These are phyloP conservation scores for Umbilicus rupestris DNA, from an alignment of 164 flowering plant species.

Conservation along the genomic window DNA sequence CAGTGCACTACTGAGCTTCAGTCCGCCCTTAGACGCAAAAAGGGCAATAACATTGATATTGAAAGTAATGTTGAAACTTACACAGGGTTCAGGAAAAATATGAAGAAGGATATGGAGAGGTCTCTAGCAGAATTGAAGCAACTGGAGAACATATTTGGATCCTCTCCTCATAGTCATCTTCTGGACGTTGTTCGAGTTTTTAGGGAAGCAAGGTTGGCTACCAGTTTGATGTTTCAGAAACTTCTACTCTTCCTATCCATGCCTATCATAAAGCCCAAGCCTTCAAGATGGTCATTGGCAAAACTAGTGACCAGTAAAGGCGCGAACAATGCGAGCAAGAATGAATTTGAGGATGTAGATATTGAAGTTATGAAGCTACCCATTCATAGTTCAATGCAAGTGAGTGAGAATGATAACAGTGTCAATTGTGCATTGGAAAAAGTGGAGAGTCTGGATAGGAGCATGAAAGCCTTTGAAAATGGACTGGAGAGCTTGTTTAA, in stretches of 20 bases:
- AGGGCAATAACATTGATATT: slow-evolving; percentile 13
- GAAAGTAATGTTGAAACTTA: slow-evolving; percentile 13
- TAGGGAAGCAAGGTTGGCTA: slow-evolving; percentile 17
- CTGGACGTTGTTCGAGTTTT: slow-evolving; percentile 19
- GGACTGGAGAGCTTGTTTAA: slow-evolving; percentile 23
- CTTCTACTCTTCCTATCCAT: slow-evolving; percentile 19
- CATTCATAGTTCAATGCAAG: slow-evolving; percentile 12
- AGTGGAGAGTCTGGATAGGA: slow-evolving; percentile 16
- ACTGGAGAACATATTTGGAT: slow-evolving; percentile 12
- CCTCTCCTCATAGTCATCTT: slow-evolving; percentile 12
- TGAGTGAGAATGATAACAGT: slow-evolving; percentile 13
- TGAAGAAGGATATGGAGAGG: slow-evolving; percentile 23
- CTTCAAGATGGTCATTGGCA: slow-evolving; percentile 23
- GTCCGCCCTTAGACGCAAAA: slow-evolving; percentile 25
- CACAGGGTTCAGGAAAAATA: slow-evolving; percentile 18
- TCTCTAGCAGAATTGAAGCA: slow-evolving; percentile 22
- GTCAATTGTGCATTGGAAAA: slow-evolving; percentile 10
- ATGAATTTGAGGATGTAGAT: slow-evolving; percentile 28
- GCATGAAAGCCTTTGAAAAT: slow-evolving; percentile 21
- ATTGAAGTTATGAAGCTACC: slow-evolving; percentile 15
- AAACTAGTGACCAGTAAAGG: slow-evolving; percentile 21
- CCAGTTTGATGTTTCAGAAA: slow-evolving; percentile 16
- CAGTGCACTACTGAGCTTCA: slow-evolving; percentile 18
- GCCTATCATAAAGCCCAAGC: slow-evolving; percentile 16
- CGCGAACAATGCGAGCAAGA: slow-evolving; percentile 13